Conservation (phyloP, 192 early-diverging fungal species). For the Backusella circina region DNA sequence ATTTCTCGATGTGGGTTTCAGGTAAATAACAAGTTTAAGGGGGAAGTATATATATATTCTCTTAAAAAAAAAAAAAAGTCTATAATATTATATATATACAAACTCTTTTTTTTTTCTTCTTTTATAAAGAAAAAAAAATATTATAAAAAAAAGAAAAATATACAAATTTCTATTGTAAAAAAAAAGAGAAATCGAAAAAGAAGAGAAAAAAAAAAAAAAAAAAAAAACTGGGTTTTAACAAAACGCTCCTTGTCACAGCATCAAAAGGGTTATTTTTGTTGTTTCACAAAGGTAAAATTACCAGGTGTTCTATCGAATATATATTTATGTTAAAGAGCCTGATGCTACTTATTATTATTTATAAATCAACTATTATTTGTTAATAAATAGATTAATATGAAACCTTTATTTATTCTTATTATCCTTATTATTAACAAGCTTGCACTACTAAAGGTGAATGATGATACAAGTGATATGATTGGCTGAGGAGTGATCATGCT, state of each 20-base stretch:
- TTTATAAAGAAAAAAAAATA: neutral
- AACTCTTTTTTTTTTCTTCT: neutral
- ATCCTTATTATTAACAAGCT: neutral
- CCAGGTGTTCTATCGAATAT: neutral
- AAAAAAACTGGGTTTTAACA: neutral
- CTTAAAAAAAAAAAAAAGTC: neutral
- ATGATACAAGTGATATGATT: neutral
- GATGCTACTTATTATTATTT: neutral
- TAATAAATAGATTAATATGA: neutral
- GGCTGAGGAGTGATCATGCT: neutral
- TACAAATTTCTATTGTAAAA: neutral
- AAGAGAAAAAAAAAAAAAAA: neutral
- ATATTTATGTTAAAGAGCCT: too few species aligned
- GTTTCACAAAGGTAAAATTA: neutral
- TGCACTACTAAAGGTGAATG: neutral
- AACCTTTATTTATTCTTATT: neutral
- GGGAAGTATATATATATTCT: neutral
- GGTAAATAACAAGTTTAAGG: neutral
- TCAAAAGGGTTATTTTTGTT: neutral
- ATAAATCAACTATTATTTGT: neutral
- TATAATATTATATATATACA: neutral
- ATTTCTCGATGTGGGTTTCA: neutral
- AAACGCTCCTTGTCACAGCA: neutral
- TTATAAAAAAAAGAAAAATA: neutral
- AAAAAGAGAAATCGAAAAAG: neutral